Percentiles rank a stretch among this genome's conserved stretches.
These are phyloP conservation scores for Leishmania lainsoni DNA, from an alignment of 208 protist genomes.

Conservation along the genomic window DNA sequence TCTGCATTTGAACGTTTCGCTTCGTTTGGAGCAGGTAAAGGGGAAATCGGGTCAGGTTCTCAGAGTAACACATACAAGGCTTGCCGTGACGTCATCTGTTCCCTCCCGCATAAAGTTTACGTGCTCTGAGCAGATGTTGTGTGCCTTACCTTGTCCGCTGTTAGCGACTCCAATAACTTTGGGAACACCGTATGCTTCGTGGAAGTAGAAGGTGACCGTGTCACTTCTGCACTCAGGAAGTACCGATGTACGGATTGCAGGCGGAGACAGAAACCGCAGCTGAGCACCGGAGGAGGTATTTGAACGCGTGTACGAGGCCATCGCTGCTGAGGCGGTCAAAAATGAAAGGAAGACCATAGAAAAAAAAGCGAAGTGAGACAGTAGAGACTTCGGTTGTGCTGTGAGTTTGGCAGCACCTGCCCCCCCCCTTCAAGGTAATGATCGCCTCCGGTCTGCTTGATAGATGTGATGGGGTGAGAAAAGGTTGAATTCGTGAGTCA, in stretches of 20 bases:
- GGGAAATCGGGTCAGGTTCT: neutral
- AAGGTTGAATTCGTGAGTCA: neutral
- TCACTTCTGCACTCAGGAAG: neutral
- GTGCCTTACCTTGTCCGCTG: neutral
- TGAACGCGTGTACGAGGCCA: neutral
- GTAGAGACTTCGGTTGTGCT: neutral
- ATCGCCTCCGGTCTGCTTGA: neutral
- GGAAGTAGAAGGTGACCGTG: constrained; percentile 4
- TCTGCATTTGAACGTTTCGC: neutral
- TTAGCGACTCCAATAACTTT: neutral
- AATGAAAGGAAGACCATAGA: neutral
- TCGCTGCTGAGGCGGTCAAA: neutral
- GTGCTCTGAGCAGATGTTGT: neutral
- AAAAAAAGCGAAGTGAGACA: neutral
- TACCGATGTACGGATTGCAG: neutral
- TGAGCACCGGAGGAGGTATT: neutral
- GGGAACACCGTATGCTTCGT: neutral
- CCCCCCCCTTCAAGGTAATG: no score
- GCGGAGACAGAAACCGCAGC: neutral
- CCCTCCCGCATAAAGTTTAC: neutral
- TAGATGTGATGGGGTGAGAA: no score
- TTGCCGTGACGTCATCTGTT: neutral
- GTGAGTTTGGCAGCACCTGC: neutral
- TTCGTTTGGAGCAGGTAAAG: neutral
- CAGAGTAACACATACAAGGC: neutral